Evolutionary conservation across 169 alveolate genomes (phyloP), one percentile per base, ranked within the genome.

Genomic region (Cryptosporidium andersoni): DNA sequence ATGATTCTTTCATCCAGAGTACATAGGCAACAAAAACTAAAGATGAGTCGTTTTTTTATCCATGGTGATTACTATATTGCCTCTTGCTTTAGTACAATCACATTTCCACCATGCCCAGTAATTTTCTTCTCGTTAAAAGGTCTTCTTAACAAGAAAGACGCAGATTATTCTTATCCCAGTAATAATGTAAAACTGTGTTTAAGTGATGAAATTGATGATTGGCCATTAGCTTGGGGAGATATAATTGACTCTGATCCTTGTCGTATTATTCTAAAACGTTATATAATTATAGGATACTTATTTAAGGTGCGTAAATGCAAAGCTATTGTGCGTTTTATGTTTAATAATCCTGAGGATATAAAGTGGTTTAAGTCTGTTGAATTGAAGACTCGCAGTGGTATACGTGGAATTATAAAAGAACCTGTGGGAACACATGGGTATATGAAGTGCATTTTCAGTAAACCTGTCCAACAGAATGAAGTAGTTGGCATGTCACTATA

Each of bases 391-490:
- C 94, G 93, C 80, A 88, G 89, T 43, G 96, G 96, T 39, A 90
- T 94, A 36, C 89, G 95, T 88, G 98, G 98, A 14, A 89, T 94
- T 60, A 95, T 95, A 4, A 82, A 66, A 51, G 95, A 93, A 81
- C 91, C 96, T 48, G 81, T 95, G 37, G 98, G 98, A n/a, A 94
- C 95, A 39, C 98, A 95, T 82, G 98, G 98, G 7, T 81, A 91
- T 67, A 93, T 95, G 96, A 95, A 95, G 88, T 94, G 96, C 48
- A 66, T 90, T 60, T 95, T 95, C 66, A 94, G 92, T 81, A 94
- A 92, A 80, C 92, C 88, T 63, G 90, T 95, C 14, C 94, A 92
- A 82, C 93, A 91, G 49, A 91, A 92, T 66, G 98, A 95, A 82
- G 91, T 94, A 58, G 92, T 95, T 37, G 93, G 96, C 56, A 82